Base-by-base conservation (phyloP, 768 basidiomycete species). In the Thelephora aurantiotincta region DNA sequence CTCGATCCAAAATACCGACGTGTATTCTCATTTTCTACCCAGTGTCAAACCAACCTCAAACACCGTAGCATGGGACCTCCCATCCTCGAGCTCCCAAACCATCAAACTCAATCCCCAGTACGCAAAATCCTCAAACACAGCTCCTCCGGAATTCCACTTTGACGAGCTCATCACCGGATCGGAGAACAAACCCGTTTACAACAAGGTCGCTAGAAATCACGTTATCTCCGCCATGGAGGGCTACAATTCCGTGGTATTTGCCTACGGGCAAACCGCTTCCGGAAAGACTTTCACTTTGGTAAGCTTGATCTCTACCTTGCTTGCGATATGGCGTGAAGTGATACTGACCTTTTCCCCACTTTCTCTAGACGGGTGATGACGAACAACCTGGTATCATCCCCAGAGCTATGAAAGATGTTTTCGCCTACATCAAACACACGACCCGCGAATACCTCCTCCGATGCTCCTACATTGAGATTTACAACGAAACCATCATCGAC, bases 391-490 rank as follows among this genome's bases (percentile, higher is more conserved):
- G 94, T 44, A 92, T 99, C 49, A 96, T 96, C 50, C 93, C 92
- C 2, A 78, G 87, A 22, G 80, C 93, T 0, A 85, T 97, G 77
- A 79, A 81, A 48, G 93, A 97, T 51, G 81, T 99, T 1, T 97
- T 98, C 63, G 71, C 74, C 0, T 81, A 75, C 60, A 94, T 94
- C 61, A 76, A 77, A 35, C 70, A 71, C 43, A 88, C 86, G 0
- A 68, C 74, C 26, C 74, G 93, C 35, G 90, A 94, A 58, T 98
- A 91, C 63, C 77, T 98, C n/a, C 73, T 99, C 6, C 80, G 93
- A 14, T 94, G 92, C 60, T 89, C 88, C 6, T 98, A 97, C 60
- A 78, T 99, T 45, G 96, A 98, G 59, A 92, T 99, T 43, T 99
- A 98, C 69, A 99, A 98, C 63, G 90, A 94, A 59, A 72, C 75